Conservation (phyloP, 306 rosid species). For the Castanea mollissima region DNA sequence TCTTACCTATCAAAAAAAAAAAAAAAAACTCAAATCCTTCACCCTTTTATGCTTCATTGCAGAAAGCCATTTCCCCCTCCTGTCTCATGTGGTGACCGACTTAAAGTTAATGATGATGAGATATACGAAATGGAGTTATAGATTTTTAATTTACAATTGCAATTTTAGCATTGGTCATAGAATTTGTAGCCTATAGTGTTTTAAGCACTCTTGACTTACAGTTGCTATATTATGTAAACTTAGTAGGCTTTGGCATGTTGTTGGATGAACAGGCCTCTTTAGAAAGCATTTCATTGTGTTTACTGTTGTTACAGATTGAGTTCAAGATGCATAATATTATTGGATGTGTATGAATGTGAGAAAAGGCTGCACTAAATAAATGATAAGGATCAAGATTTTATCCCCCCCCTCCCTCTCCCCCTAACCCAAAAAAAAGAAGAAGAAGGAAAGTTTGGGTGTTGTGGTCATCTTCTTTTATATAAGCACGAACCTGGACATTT, state of each 20-base stretch:
- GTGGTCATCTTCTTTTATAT: no score
- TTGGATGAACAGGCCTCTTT: not conserved
- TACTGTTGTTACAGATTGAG: not conserved
- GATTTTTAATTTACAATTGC: not conserved
- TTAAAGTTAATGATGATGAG: not conserved
- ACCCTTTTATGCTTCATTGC: not conserved
- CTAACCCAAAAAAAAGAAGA: no score
- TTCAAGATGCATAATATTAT: not conserved
- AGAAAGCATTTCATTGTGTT: not conserved
- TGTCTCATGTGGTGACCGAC: not conserved
- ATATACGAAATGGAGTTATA: not conserved
- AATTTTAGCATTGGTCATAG: not conserved
- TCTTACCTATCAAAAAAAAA: no score
- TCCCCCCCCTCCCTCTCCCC: no score
- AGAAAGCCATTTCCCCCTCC: not conserved
- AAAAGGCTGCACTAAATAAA: no score
- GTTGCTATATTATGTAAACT: not conserved
- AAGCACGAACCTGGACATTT: no score
- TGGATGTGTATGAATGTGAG: not conserved
- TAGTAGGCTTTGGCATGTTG: not conserved
- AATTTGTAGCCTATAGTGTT: not conserved
- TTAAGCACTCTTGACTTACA: not conserved
- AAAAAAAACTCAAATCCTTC: not conserved
- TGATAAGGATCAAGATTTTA: no score
- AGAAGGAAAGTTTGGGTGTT: no score